A percentile compares a stretch with the other conserved stretches of the same genome.
phyloP scores from a whole-genome alignment of 176 grass and related monocot species.

The Carex pumila region DNA sequence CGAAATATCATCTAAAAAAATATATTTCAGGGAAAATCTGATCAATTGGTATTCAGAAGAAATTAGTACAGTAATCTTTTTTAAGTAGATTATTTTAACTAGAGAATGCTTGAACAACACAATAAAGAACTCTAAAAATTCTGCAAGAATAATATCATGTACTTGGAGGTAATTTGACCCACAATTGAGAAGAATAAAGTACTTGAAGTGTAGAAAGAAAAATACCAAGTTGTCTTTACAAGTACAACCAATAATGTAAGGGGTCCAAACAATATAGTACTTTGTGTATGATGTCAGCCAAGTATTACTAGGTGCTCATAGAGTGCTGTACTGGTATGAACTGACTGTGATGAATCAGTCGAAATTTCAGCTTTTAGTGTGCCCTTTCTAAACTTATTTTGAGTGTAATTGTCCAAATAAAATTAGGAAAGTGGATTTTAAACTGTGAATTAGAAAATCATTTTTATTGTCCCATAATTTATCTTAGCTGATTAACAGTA shows the following conservation, averaged over 20 bases:
- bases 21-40: constrained; percentile 9
- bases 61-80: neutral
- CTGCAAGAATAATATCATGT: neutral
- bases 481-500: neutral
- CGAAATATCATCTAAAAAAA: constrained; percentile 51
- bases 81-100: neutral
- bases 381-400: neutral
- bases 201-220: neutral
- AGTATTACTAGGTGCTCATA: neutral
- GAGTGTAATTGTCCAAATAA: neutral
- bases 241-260: neutral
- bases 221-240: neutral
- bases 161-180: neutral
- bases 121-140: neutral
- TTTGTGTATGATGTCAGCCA: neutral
- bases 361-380: neutral
- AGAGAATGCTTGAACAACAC: neutral
- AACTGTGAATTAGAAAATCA: neutral
- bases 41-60: neutral
- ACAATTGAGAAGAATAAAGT: neutral
- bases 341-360: neutral
- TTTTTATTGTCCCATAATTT: neutral
- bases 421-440: neutral
- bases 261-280: neutral
- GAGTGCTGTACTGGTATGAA: neutral